Evolutionary conservation across 2,329 filamentous ascomycete genomes (phyloP).

Genomic region (Fusarium begoniae): DNA sequence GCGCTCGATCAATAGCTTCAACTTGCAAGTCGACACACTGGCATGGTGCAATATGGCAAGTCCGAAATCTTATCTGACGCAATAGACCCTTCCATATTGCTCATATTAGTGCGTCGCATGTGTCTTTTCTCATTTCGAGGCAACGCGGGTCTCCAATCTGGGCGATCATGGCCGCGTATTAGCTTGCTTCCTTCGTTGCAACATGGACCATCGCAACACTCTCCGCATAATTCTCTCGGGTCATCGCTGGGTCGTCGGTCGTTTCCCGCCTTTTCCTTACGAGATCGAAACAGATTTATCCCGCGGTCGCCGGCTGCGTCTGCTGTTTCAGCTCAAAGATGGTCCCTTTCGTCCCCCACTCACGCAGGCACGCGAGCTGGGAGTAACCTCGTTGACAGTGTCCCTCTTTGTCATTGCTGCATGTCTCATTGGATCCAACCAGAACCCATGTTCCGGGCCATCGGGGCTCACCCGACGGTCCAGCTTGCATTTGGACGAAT

Average conservation of each 20-base stretch:
- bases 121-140: constrained; percentile 4
- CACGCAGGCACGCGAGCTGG: constrained; percentile 9
- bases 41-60: constrained; percentile 22
- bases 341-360: constrained; percentile 21
- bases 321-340: constrained; percentile 14
- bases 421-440: constrained; percentile 16
- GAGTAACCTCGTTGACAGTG: constrained; percentile 6
- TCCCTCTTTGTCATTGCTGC: constrained; percentile 13
- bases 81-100: constrained; percentile 38
- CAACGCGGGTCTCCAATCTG: constrained; percentile 6
- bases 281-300: constrained; percentile 32
- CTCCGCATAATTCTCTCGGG: constrained; percentile 16
- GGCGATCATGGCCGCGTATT: not conserved
- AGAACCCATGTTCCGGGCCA: constrained; percentile 31
- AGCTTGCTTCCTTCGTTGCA: not conserved
- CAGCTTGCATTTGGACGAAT: constrained; percentile 26
- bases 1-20: not conserved
- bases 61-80: constrained; percentile 29
- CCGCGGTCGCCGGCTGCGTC: not conserved
- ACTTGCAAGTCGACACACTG: not conserved
- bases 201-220: constrained; percentile 6
- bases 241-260: constrained; percentile 33
- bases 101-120: constrained; percentile 26
- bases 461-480: constrained; percentile 39
- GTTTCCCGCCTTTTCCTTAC: constrained; percentile 30